A percentile compares a stretch with the other conserved stretches of the same genome.
Conservation (phyloP, 2,329 filamentous ascomycete species). For the Claviceps purpurea region DNA sequence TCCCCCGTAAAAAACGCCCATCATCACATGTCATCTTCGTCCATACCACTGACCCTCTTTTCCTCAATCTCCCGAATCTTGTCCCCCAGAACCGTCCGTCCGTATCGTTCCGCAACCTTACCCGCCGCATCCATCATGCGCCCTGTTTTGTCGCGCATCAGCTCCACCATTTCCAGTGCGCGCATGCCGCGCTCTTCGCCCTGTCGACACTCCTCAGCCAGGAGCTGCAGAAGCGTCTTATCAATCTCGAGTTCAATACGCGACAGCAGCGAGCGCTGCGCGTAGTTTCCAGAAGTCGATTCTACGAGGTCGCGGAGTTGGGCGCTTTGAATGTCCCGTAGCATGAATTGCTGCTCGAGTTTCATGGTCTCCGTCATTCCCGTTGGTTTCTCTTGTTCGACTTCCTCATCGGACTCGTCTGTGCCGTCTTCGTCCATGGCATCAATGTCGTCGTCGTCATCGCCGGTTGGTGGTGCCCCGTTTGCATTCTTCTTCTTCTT, state of each 20-base stretch:
- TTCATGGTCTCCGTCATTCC: conserved; percentile 34
- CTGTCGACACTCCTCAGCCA: conserved; percentile 81
- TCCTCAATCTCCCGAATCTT: conserved; percentile 86
- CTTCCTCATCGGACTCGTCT: conserved; percentile 15
- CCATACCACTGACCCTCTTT: conserved; percentile 46
- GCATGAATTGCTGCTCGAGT: conserved; percentile 72
- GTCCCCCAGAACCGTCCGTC: conserved; percentile 63
- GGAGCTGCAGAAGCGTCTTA: conserved; percentile 76
- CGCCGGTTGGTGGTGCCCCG: conserved; percentile 6
- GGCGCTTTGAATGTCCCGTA: conserved; percentile 55
- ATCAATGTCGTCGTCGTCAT: conserved; percentile 19
- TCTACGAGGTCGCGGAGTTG: conserved; percentile 65
- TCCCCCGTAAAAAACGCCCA: not conserved
- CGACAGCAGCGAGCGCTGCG: conserved; percentile 54
- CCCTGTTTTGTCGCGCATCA: conserved; percentile 75
- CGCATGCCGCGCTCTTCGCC: conserved; percentile 92
- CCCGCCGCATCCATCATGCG: conserved; percentile 85
- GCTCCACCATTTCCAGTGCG: conserved; percentile 73
- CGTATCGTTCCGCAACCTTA: conserved; percentile 81
- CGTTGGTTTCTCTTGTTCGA: too few relatives aligned
- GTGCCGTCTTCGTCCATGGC: conserved; percentile 20
- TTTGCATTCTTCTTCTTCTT: conserved; percentile 12
- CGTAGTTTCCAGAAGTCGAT: conserved; percentile 41
- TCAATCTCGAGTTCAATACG: conserved; percentile 74
- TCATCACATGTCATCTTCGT: conserved; percentile 31